Conservation (phyloP, 1,139 yeast species). For the Magnusiomyces ingens region DNA sequence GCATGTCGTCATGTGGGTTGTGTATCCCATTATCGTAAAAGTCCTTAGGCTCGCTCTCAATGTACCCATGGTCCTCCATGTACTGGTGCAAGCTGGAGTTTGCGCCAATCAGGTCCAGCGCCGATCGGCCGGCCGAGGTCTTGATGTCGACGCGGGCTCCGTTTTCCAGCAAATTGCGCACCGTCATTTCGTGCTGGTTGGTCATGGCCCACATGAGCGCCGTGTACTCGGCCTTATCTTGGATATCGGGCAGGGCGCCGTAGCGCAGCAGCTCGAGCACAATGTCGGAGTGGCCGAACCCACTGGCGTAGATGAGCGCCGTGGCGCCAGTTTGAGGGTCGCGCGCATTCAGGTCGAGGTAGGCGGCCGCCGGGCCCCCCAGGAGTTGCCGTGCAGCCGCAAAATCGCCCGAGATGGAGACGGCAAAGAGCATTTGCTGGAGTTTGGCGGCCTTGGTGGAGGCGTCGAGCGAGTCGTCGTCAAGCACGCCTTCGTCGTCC, state of each 20-base stretch:
- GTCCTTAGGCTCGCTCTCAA: conserved; percentile 23
- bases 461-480: conserved; percentile 19
- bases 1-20: conserved; percentile 18
- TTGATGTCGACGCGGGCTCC: conserved; percentile 31
- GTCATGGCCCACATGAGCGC: conserved; percentile 44
- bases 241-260: conserved; percentile 35
- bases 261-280: conserved; percentile 34
- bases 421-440: conserved; percentile 28
- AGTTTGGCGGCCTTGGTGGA: conserved; percentile 22
- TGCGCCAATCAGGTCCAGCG: conserved; percentile 34
- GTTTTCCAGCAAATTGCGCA: conserved; percentile 30
- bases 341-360: conserved; percentile 31
- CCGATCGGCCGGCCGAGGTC: conserved; percentile 34
- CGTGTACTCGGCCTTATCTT: conserved; percentile 32
- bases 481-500: conserved; percentile 24
- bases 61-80: conserved; percentile 26
- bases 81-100: conserved; percentile 29
- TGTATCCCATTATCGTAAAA: conserved; percentile 29
- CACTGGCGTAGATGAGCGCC: conserved; percentile 36
- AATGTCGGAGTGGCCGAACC: conserved; percentile 38
- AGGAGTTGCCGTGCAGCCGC: conserved; percentile 28
- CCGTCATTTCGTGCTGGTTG: conserved; percentile 35
- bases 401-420: conserved; percentile 34
- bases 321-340: conserved; percentile 36
- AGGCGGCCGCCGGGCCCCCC: conserved; percentile 21